These are phyloP conservation scores for Torrubiellomyces zombiae DNA, from an alignment of 2,329 filamentous ascomycete species.

Conservation along the genomic window DNA sequence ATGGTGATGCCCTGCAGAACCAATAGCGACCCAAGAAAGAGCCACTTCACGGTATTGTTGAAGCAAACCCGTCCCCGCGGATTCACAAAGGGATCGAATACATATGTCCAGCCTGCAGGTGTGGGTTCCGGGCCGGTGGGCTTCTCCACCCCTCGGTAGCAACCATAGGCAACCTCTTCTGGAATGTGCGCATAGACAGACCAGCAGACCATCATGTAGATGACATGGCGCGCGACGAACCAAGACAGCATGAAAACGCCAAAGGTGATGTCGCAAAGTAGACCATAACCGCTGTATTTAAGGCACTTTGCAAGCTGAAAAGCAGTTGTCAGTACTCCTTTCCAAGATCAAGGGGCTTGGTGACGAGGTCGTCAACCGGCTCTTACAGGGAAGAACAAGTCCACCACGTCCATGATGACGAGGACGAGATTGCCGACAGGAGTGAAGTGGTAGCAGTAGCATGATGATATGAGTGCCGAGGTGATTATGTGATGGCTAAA, in stretches of 20 bases:
- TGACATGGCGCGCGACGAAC: conserved; percentile 66
- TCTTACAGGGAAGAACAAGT: conserved; percentile 70
- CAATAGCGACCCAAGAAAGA: conserved; percentile 61
- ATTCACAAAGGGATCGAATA: conserved; percentile 59
- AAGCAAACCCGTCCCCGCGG: conserved; percentile 64
- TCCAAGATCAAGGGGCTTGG: background rate
- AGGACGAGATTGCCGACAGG: conserved; percentile 81
- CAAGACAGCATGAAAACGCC: conserved; percentile 74
- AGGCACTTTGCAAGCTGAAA: conserved; percentile 72
- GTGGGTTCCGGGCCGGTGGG: conserved; percentile 35
- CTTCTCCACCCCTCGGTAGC: conserved; percentile 47
- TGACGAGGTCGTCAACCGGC: conserved; percentile 2
- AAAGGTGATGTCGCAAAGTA: conserved; percentile 67
- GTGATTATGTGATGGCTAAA: conserved; percentile 92
- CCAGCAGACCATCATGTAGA: conserved; percentile 67
- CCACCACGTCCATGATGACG: conserved; percentile 84
- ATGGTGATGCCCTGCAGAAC: conserved; percentile 66
- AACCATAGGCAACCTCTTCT: conserved; percentile 45
- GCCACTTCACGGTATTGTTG: conserved; percentile 56
- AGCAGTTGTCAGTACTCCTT: background rate
- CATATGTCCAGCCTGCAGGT: conserved; percentile 37
- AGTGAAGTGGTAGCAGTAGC: conserved; percentile 76
- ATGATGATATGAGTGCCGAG: conserved; percentile 58
- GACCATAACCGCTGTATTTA: conserved; percentile 70
- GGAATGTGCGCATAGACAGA: conserved; percentile 58